Base-by-base conservation (phyloP, 805 yeast species). In the Yamadazyma kitorensis region DNA sequence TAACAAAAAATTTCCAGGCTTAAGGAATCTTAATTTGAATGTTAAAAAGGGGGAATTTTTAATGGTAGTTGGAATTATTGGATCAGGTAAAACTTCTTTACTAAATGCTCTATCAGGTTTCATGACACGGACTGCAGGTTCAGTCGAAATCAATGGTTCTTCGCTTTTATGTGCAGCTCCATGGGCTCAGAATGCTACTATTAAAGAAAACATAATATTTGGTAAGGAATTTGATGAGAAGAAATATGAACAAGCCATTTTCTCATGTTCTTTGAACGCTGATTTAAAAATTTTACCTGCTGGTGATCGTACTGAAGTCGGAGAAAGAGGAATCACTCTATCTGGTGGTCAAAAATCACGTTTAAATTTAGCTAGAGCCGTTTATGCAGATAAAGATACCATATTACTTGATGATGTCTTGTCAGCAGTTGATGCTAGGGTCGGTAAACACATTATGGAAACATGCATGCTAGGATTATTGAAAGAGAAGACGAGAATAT, bases 61-160 rank as follows among this genome's bases (percentile, higher is more conserved):
- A 18, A 63, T 59, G 8, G 43, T 60, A 9, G 58, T 64, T 14
- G 68, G 68, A 11, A 35, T 52, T 15, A 54, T 61, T 36, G 67
- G 66, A 5, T 52, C 62, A 6, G 68, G 68, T 22, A 55, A 57
- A 39, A 39, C 65, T 3, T 63, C 70, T 3, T 48, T 64, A 27
- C 48, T 64, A 36, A 49, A 48, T 34, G 70, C 69, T 2, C 36
- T 64, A 22, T 43, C 64, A 5, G 69, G 70, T 0, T 51, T 52
- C 36, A 64, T 64, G 70, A 51, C 49, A 23, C 47, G 56, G 17
- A 46, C 52, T 4, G 16, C 34, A 3, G 70, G 70, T 10, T 7
- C 41, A 2, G 47, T 61, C 3, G 42, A 40, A 27, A 54, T 57
- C 9, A 47, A 54, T 39, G 64, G 63, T 5, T 46, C 56, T 1